Conservation (phyloP, 768 basidiomycete species). For the Zangia roseola region DNA sequence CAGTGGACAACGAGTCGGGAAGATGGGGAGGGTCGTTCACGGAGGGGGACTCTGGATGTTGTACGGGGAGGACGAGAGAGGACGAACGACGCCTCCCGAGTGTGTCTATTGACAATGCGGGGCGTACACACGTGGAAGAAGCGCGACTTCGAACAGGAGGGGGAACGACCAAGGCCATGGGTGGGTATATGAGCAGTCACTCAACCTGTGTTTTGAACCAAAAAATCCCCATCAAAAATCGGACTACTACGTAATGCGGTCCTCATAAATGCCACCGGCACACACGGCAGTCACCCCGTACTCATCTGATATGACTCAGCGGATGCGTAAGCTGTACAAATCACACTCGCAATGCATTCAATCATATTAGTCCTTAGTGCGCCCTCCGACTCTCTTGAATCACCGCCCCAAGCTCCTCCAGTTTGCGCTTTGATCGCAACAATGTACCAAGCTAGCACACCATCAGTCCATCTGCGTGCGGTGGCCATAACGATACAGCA, state of each 20-base stretch:
- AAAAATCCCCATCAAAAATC: constrained; percentile 19
- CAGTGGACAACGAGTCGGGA: constrained; percentile 8
- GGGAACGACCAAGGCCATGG: constrained; percentile 38
- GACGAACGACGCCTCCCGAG: constrained; percentile 56
- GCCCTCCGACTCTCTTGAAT: constrained; percentile 92
- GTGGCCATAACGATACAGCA: neutral
- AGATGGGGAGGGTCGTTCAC: neutral
- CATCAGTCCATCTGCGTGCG: neutral
- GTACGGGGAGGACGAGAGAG: constrained; percentile 41
- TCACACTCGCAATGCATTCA: neutral
- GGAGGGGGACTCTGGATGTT: constrained; percentile 14
- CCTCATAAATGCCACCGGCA: constrained; percentile 12
- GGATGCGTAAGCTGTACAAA: neutral
- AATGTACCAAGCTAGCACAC: constrained; percentile 84
- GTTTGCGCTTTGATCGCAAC: constrained; percentile 96
- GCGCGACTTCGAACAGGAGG: constrained; percentile 52
- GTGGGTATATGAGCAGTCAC: constrained; percentile 1
- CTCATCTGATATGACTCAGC: constrained; percentile 15
- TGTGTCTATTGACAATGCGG: constrained; percentile 48
- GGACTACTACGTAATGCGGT: constrained; percentile 21
- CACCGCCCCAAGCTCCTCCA: constrained; percentile 90
- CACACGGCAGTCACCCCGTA: neutral
- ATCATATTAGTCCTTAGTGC: constrained; percentile 42
- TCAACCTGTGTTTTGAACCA: constrained; percentile 1
- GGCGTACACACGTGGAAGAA: constrained; percentile 57